A percentile compares a stretch with the other conserved stretches of the same genome.
phyloP scores from a whole-genome alignment of 306 rosid species.

The Rosa persica region DNA sequence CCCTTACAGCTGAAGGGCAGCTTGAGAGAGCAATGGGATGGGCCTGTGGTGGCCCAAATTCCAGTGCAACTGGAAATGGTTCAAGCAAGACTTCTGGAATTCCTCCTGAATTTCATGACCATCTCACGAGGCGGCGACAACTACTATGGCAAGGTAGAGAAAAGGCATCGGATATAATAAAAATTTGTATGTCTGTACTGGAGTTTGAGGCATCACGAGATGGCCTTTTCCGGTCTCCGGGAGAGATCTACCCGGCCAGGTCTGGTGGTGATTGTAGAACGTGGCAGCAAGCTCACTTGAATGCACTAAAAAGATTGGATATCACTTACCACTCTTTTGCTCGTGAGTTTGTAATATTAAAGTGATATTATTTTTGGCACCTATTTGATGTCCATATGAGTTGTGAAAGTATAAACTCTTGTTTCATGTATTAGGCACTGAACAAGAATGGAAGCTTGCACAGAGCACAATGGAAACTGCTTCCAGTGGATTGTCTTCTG shows the following conservation, averaged over 20 bases:
- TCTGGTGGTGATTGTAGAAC: conserved; percentile 61
- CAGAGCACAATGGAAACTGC: conserved; percentile 86
- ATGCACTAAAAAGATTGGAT: conserved; percentile 71
- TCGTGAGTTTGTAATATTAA: conserved; percentile 49
- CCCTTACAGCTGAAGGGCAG: conserved; percentile 83
- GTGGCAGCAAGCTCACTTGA: conserved; percentile 88
- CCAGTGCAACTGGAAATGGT: conserved; percentile 53
- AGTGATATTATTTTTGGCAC: conserved; percentile 18
- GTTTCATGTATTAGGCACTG: conserved; percentile 61
- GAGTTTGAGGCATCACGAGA: conserved; percentile 95
- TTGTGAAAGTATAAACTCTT: conserved; percentile 30
- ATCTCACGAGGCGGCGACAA: conserved; percentile 67
- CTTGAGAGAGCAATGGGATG: conserved; percentile 98
- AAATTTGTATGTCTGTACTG: conserved; percentile 67
- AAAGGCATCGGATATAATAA: conserved; percentile 72
- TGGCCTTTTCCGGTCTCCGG: conserved; percentile 64
- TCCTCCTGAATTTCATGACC: conserved; percentile 90
- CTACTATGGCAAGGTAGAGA: conserved; percentile 78
- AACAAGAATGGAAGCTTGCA: conserved; percentile 95
- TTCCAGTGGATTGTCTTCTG: conserved; percentile 69
- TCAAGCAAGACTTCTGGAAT: conserved; percentile 74
- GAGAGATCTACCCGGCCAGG: conserved; percentile 60
- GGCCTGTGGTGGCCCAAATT: conserved; percentile 91
- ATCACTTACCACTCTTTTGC: conserved; percentile 75
- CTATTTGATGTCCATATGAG: conserved; percentile 16